Evolutionary conservation across 768 basidiomycete species (phyloP), one percentile per base, ranked within the genome.

Genomic region (Hysterangium stoloniferum): DNA sequence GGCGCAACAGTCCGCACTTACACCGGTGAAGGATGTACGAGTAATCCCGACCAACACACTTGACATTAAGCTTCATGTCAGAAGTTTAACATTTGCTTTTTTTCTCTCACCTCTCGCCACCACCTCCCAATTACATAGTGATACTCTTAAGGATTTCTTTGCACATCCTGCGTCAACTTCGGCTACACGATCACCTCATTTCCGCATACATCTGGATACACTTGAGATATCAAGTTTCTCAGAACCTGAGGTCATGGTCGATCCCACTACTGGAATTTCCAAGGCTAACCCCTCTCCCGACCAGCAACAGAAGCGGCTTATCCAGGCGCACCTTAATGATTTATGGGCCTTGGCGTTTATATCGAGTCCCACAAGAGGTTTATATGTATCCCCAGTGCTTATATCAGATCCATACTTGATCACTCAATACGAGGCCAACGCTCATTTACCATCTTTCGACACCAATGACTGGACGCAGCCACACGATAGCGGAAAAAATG

Each of bases 371-470:
- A 32, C 15, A 5, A 25, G 11, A 42, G 33, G 20, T 19, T 40
- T 20, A 25, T 4, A 29, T 2, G n/a, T 33, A 27, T 41, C 37
- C 27, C 36, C 49, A n/a, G 40, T 51, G 17, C 38, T 95, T 15
- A 75, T 92, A 42, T 81, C 80, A 8, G 92, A 94, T 59, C 73
- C 72, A n/a, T 65, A 78, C 54, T 75, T 94, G 15, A 61, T 70
- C 12, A 65, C 64, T 5, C 84, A 86, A 54, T 85, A 86, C 62
- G 56, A 29, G 2, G 44, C 17, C 3, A 29, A 48, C 13, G 29
- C 42, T 4, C 32, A 25, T 19, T 66, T 84, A 40, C 84, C 86
- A 1, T 62, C 62, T 11, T 81, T 90, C 54, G 74, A 76, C 9
- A 59, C 80, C 5, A 56, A 72, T 7, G 79, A 88, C 56, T 86